Evolutionary conservation across 164 flowering plant species (phyloP).

Genomic region (Warburgia ugandensis): DNA sequence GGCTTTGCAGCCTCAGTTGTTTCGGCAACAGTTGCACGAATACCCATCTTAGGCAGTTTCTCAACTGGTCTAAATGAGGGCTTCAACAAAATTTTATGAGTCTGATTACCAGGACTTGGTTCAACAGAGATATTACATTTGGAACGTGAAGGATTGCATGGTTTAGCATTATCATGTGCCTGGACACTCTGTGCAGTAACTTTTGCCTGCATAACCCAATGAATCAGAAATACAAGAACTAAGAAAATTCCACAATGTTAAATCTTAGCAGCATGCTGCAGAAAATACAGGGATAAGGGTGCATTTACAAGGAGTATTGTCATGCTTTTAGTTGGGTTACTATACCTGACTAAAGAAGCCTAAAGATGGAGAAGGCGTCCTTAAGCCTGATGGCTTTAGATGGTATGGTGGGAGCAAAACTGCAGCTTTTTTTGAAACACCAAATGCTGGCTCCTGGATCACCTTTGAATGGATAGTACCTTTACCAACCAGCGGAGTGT

Average conservation of each 20-base stretch:
- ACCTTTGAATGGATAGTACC: slow-evolving; percentile 14
- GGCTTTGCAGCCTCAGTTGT: too few relatives aligned
- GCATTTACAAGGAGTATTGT: background rate
- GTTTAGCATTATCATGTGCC: background rate
- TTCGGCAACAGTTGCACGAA: too few relatives aligned
- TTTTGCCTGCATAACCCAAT: slow-evolving; percentile 38
- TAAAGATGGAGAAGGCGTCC: slow-evolving; percentile 91
- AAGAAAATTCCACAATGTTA: background rate
- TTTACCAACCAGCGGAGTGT: slow-evolving; percentile 12
- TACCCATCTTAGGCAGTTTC: too few relatives aligned
- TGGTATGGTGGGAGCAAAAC: slow-evolving; percentile 24
- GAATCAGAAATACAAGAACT: background rate
- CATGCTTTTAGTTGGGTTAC: background rate
- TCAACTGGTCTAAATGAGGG: too few relatives aligned
- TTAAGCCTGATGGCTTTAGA: slow-evolving; percentile 68
- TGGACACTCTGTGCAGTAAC: slow-evolving; percentile 12
- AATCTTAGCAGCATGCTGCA: background rate
- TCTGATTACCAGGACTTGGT: too few relatives aligned
- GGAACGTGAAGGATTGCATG: background rate
- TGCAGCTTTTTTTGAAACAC: slow-evolving; percentile 10
- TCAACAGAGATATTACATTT: background rate
- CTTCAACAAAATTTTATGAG: too few relatives aligned
- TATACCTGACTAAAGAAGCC: slow-evolving; percentile 71
- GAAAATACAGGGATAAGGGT: background rate
- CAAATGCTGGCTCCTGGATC: slow-evolving; percentile 8